Evolutionary conservation across 768 basidiomycete genomes (phyloP).

Genomic region (Cystobasidiopsis lactophilus): DNA sequence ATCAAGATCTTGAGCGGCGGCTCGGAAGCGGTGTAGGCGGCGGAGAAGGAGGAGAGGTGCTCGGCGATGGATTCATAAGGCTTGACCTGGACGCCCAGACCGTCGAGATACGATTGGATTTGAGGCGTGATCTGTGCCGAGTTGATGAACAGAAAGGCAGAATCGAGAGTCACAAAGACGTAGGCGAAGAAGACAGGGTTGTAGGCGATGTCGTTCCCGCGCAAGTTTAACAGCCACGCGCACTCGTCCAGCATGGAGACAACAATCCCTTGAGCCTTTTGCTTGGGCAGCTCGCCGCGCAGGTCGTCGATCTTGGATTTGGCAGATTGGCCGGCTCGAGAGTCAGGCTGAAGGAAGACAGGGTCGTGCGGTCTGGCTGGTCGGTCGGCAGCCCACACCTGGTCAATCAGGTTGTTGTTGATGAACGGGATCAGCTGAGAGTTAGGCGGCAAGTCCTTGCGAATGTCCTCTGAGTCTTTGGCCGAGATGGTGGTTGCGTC

Average conservation of each 20-base stretch:
- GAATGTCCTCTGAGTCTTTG: constrained; percentile 43
- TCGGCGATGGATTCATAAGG: constrained; percentile 49
- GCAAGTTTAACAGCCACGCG: constrained; percentile 73
- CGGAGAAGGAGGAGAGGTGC: constrained; percentile 10
- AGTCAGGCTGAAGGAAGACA: constrained; percentile 46
- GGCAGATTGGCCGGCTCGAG: constrained; percentile 46
- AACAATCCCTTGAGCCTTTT: constrained; percentile 37
- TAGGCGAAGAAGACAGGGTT: constrained; percentile 67
- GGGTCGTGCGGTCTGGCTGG: constrained; percentile 46
- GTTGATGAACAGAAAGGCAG: constrained; percentile 49
- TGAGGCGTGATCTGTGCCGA: constrained; percentile 31
- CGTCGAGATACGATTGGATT: constrained; percentile 35
- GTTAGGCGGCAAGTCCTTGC: constrained; percentile 34
- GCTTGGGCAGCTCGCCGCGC: constrained; percentile 41
- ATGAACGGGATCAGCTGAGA: constrained; percentile 35
- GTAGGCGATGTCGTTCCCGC: constrained; percentile 74
- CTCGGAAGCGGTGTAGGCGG: background rate
- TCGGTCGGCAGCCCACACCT: constrained; percentile 44
- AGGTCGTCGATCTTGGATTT: constrained; percentile 44
- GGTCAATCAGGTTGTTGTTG: constrained; percentile 60
- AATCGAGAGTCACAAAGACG: constrained; percentile 42
- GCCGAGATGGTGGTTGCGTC: constrained; percentile 56
- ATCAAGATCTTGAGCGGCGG: constrained; percentile 33
- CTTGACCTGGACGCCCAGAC: constrained; percentile 36
- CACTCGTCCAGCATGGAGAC: constrained; percentile 83